Evolutionary conservation across 306 rosid species (phyloP).

Genomic region (Arachis hypogaea): DNA sequence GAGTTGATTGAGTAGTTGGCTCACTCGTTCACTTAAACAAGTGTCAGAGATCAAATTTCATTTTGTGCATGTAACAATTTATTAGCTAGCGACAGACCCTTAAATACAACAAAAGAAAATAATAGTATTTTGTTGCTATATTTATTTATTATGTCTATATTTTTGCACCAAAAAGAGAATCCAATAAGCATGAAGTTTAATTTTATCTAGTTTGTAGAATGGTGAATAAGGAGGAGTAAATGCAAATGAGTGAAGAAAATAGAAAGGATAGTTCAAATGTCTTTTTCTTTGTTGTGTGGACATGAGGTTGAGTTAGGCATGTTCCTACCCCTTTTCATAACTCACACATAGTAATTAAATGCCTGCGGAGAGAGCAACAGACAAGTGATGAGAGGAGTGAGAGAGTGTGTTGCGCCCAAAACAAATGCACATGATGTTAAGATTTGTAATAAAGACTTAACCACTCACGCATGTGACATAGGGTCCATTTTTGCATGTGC

Average conservation of each 20-base stretch:
- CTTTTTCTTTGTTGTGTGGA: slow-evolving; percentile 15
- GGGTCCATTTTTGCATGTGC: slow-evolving; percentile 56
- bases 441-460: slow-evolving; percentile 37
- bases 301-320: slow-evolving; percentile 9
- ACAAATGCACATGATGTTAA: slow-evolving; percentile 48
- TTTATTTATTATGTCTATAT: too few species aligned
- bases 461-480: slow-evolving; percentile 46
- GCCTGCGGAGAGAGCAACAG: slow-evolving; percentile 42
- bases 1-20: too few species aligned
- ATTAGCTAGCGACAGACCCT: too few species aligned
- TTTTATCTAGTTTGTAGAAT: too few species aligned
- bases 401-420: slow-evolving; percentile 16
- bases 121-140: too few species aligned
- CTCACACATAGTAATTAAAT: slow-evolving; percentile 33
- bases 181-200: too few species aligned
- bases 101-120: too few species aligned
- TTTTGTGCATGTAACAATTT: too few species aligned
- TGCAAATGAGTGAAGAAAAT: neutral
- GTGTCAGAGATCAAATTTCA: too few species aligned
- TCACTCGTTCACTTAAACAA: too few species aligned
- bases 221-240: neutral
- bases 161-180: too few species aligned
- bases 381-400: slow-evolving; percentile 28
- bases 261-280: slow-evolving; percentile 28
- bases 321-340: slow-evolving; percentile 11